Base-by-base conservation (phyloP, 805 yeast species). In the Millerozyma miso region DNA sequence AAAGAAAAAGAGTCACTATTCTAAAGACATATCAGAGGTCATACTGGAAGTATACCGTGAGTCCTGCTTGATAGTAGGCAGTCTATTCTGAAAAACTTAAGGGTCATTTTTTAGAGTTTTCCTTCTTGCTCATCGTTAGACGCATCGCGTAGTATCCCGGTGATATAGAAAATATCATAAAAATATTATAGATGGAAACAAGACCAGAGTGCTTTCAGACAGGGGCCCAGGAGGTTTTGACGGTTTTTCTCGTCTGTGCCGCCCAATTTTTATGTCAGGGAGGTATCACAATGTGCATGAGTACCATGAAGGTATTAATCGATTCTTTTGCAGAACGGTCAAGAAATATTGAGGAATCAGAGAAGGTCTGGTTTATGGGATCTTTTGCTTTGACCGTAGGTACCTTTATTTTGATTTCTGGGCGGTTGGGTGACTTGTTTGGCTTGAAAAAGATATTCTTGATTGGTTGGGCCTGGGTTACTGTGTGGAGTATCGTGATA, bases 351-450 rank as follows among this genome's bases (percentile, higher is more conserved):
- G 44, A 45, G 4, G 47, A 47, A 8, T 40, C 63, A 17, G 59
- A 60, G 40, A 66, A 67, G 43, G 73, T 71, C 12, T 83, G 95
- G 93, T 78, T 80, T 55, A 73, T 80, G 70, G 88, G 89, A 1
- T 76, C 87, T 0, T 83, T 78, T 55, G 80, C 88, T 0, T 61
- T 85, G 42, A 79, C 88, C 0, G 77, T 83, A 4, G 91, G 91
- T 10, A 82, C 91, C 0, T 79, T 85, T 47, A 84, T 85, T 39
- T 59, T 85, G 31, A 66, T 81, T 3, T 74, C 84, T 31, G 93
- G 93, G 6, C 71, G 81, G 39, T 54, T 83, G 37, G 93, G 95
- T 29, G 95, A 85, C 53, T 65, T 84, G 10, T 79, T 77, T 50
- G 93, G 93, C 0, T 66, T 82, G 41, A 80, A 79, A 44, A 63